Evolutionary conservation across 2,329 filamentous ascomycete species (phyloP).

Genomic region (Exophiala mesophila): DNA sequence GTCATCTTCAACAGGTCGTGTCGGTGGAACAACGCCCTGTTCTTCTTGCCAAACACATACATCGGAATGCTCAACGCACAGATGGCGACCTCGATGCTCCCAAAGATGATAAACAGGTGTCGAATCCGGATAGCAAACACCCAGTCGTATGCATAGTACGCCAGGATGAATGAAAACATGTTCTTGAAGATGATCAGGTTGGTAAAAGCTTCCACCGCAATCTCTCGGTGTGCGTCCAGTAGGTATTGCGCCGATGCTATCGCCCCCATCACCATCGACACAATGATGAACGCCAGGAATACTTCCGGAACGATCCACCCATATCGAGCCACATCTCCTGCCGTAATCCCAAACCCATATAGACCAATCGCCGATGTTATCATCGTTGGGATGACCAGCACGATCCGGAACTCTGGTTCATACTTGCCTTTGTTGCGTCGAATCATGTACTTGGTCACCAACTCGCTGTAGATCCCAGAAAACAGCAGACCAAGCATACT

Average conservation of each 20-base stretch:
- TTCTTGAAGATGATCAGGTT: constrained; percentile 93
- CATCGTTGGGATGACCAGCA: constrained; percentile 77
- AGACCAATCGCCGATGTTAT: constrained; percentile 72
- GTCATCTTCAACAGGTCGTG: constrained; percentile 62
- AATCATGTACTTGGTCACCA: constrained; percentile 65
- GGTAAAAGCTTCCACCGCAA: constrained; percentile 83
- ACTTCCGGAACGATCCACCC: constrained; percentile 70
- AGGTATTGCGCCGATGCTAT: constrained; percentile 83
- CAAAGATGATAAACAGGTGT: constrained; percentile 63
- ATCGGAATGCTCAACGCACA: constrained; percentile 70
- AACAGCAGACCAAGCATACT: constrained; percentile 71
- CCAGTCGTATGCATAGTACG: constrained; percentile 82
- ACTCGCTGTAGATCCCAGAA: constrained; percentile 70
- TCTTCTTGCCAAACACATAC: constrained; percentile 73
- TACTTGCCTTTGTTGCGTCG: constrained; percentile 73
- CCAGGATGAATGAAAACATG: constrained; percentile 81
- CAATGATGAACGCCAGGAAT: constrained; percentile 79
- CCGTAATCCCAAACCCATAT: constrained; percentile 77
- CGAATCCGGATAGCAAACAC: constrained; percentile 57
- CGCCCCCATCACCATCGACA: constrained; percentile 87
- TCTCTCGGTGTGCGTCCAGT: constrained; percentile 86
- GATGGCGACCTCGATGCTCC: constrained; percentile 70
- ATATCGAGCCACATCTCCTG: constrained; percentile 56
- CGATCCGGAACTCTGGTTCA: constrained; percentile 83
- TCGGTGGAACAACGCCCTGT: constrained; percentile 69